A percentile compares a stretch with the other conserved stretches of the same genome.
phyloP scores from a whole-genome alignment of 2,329 filamentous ascomycete species.

The Cadophora sp. region DNA sequence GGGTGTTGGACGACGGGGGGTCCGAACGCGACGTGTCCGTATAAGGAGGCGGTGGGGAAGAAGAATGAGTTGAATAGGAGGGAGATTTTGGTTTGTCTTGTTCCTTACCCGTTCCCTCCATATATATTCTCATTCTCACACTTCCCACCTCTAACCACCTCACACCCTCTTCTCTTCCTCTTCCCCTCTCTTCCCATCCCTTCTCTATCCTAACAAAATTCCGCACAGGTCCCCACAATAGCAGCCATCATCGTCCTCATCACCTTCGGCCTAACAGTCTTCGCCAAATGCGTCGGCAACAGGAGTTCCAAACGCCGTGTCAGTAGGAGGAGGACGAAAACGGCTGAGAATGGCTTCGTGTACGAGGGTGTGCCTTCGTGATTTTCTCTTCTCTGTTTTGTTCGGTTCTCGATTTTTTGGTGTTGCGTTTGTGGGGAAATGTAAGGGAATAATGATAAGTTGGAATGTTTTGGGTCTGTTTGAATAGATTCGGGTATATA shows the following conservation, averaged over 20 bases:
- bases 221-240: slow-evolving; percentile 61
- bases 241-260: slow-evolving; percentile 68
- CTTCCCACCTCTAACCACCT: neutral
- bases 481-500: no score
- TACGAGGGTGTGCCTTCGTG: slow-evolving; percentile 69
- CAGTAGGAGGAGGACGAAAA: slow-evolving; percentile 56
- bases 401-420: neutral
- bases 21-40: slow-evolving; percentile 63
- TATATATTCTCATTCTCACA: no score
- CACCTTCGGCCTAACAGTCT: slow-evolving; percentile 64
- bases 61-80: slow-evolving; percentile 50
- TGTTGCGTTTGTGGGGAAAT: no score
- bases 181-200: neutral
- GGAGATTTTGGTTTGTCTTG: slow-evolving; percentile 48
- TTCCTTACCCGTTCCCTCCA: neutral
- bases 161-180: neutral
- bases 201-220: neutral
- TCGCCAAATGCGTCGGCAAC: slow-evolving; percentile 70
- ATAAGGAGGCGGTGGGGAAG: slow-evolving; percentile 47
- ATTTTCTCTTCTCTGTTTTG: neutral
- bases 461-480: no score
- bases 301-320: slow-evolving; percentile 44
- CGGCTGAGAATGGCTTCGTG: slow-evolving; percentile 60
- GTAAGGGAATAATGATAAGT: no score
- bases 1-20: slow-evolving; percentile 68